Conservation (phyloP, 2,329 filamentous ascomycete genomes). For the Paecilomyces niveus region DNA sequence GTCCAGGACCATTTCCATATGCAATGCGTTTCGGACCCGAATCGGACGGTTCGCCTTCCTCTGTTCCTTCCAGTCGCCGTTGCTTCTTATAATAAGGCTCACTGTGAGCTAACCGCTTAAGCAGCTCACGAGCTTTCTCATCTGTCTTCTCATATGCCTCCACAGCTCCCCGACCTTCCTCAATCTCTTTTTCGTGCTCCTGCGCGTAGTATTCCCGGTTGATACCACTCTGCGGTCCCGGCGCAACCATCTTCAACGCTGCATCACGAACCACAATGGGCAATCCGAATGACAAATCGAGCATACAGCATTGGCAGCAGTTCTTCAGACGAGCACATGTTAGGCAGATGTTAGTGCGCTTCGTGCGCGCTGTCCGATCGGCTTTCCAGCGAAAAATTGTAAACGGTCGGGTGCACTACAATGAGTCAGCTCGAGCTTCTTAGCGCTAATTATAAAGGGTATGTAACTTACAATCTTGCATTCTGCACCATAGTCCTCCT, state of each 20-base stretch:
- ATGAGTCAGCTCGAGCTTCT: background rate
- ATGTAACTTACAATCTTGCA: conserved; percentile 54
- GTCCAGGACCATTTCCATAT: conserved; percentile 46
- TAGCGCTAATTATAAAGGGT: background rate
- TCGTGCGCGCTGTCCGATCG: conserved; percentile 83
- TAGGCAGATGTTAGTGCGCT: conserved; percentile 89
- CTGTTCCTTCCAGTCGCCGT: conserved; percentile 59
- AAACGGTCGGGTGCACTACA: conserved; percentile 78
- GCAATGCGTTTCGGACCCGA: conserved; percentile 33
- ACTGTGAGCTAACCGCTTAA: conserved; percentile 78
- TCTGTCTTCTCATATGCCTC: conserved; percentile 97
- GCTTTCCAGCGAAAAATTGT: conserved; percentile 94
- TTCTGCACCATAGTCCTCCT: conserved; percentile 88
- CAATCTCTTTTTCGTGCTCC: conserved; percentile 91
- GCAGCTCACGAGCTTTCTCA: conserved; percentile 84
- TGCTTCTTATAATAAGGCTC: conserved; percentile 95
- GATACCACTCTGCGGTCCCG: conserved; percentile 83
- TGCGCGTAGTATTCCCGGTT: conserved; percentile 98
- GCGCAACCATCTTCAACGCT: conserved; percentile 94
- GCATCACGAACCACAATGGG: conserved; percentile 94
- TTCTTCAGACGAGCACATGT: conserved; percentile 97
- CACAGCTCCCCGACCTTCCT: conserved; percentile 75
- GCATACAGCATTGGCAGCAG: conserved; percentile 98
- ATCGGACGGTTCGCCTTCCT: conserved; percentile 37
- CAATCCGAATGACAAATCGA: conserved; percentile 90